Evolutionary conservation across 192 early-diverging fungal species (phyloP), one percentile per base, ranked within the genome.

Genomic region (Geranomyces michiganensis): DNA sequence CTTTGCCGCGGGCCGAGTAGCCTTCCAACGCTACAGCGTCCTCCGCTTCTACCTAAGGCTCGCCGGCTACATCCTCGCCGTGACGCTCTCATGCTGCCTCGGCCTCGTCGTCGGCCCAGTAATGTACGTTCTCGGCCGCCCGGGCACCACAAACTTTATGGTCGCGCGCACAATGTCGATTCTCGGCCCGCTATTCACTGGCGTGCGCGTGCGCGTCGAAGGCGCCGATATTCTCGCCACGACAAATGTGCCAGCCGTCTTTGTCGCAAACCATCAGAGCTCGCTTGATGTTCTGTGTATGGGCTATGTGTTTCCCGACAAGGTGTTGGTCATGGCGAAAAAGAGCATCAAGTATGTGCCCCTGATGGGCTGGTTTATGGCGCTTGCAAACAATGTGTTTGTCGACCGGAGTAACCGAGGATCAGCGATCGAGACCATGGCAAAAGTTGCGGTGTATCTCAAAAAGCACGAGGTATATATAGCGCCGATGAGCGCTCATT

Each of bases 341-440:
- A 85, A 82, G 76, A 79, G 76, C 24, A 77, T 93, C 43, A 83
- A 84, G 32, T 92, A 83, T 56, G 79, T 88, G 62, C 93, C 92
- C 19, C 64, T 92, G 32, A 80, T 95, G 0, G 92, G 92, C 36
- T 83, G 86, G 78, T 95, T 88, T 68, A 91, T 94, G 90, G 83
- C 77, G 24, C 67, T 93, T 14, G 91, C 89, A 24, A 88, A 90
- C 63, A 90, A 92, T 68, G 88, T 97, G 48, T 97, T 97, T 74
- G 91, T 96, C 53, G 88, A 91, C 80, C 89, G 93, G 45, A 86
- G 85, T 62, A 96, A 97, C 82, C 85, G 84, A 56, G 78, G 82
- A 45, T 90, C 83, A 77, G 89, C 94, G 29, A 86, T 91, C 41
- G 88, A 92, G 48, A 85, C 91, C 27, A 92, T 93, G 71, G 84